Evolutionary conservation across 2,329 filamentous ascomycete genomes (phyloP), one percentile per base, ranked within the genome.

Genomic region (Colletotrichum trifolii): DNA sequence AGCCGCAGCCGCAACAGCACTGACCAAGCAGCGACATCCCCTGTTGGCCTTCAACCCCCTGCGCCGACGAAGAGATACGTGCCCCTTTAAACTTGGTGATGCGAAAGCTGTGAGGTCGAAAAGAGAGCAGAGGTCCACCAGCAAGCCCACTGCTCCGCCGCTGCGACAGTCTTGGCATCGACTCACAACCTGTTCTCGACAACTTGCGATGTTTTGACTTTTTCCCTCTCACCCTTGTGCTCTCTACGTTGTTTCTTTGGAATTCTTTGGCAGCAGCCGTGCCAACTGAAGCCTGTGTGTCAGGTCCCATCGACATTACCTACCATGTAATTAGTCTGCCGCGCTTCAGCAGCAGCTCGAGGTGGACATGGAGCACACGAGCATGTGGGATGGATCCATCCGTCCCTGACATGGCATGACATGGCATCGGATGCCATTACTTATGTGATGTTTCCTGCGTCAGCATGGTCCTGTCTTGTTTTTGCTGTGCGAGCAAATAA

Each of bases 181-280:
- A 56, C 50, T 40, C 52, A 47, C 46, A 62, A 54, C 62, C 40
- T 61, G 58, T 54, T 64, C 48, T 50, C 49, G 52, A 25, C 25
- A 25, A 25, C 25, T 25, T 25, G 25, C 3, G 25, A 25, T 25
- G 25, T 25, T 25, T 25, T 25, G 25, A 25, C 25, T 25, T 25
- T 25, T 25, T 25, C 1, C 4, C 25, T 5, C 4, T 25, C 25
- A 17, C 25, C 25, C 35, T 36, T 8, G 25, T 38, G 49, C 13
- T 36, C 13, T 17, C n/a, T 33, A 40, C 52, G 52, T 62, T 62
- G 62, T 62, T 47, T 65, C 62, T 34, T 49, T 65, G 55, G 46
- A 58, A 50, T 43, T 39, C 17, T 38, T 17, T 47, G 17, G n/a
- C 10, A 10, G 45, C 11, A 47, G 25, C 25, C 25, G 25, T 25